phyloP scores from a whole-genome alignment of 306 rosid genomes.

The Myrica gale region DNA sequence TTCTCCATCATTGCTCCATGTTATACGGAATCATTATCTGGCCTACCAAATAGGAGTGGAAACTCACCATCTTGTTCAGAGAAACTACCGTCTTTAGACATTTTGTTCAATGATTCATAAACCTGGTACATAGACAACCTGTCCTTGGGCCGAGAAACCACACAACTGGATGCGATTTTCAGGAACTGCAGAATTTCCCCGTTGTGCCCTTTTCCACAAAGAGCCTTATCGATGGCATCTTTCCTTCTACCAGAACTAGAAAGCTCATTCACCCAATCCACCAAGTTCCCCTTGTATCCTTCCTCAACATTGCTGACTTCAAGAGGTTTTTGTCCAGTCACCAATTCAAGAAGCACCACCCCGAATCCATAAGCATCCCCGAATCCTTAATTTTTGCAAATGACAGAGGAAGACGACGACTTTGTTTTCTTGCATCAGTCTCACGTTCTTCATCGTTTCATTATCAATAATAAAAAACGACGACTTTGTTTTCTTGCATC shows the following conservation, averaged over 20 bases:
- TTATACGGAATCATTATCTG: slow-evolving; percentile 43
- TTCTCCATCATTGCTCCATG: slow-evolving; percentile 23
- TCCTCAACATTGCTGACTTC: slow-evolving; percentile 66
- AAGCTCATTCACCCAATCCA: slow-evolving; percentile 78
- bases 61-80: slow-evolving; percentile 82
- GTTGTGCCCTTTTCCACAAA: slow-evolving; percentile 65
- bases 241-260: slow-evolving; percentile 51
- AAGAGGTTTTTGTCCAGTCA: slow-evolving; percentile 77
- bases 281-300: slow-evolving; percentile 73
- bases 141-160: slow-evolving; percentile 71
- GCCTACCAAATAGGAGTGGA: slow-evolving; percentile 69
- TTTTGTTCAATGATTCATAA: slow-evolving; percentile 63
- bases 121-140: slow-evolving; percentile 96
- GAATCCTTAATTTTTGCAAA: no score
- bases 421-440: no score
- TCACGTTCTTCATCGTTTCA: no score
- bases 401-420: no score
- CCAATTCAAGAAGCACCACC: slow-evolving; percentile 85
- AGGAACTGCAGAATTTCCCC: slow-evolving; percentile 79
- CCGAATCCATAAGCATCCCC: slow-evolving; percentile 95
- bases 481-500: no score
- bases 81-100: slow-evolving; percentile 56
- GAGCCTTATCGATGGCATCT: slow-evolving; percentile 61
- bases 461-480: no score
- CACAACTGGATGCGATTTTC: slow-evolving; percentile 65